Evolutionary conservation across 768 basidiomycete species (phyloP), one percentile per base, ranked within the genome.

Genomic region (Mycena rosella): DNA sequence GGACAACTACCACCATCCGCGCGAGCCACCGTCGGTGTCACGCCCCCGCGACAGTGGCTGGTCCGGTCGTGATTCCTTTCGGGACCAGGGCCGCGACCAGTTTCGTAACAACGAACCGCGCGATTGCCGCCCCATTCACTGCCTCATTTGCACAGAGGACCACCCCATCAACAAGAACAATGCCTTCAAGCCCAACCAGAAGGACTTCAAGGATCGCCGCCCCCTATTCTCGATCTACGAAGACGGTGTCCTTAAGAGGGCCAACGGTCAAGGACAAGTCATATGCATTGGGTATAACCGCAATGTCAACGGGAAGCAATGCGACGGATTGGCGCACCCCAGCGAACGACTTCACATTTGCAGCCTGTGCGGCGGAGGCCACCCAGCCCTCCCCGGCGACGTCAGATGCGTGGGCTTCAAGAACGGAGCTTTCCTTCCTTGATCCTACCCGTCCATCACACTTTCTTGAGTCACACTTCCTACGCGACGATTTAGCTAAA

Each of bases 381-480:
- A 42, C 40, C 40, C 40, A 6, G 40, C 40, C 18, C 15, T 42
- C 4, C 40, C 40, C 40, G 40, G 40, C 15, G 5, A 42, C 15
- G 5, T 15, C 7, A 6, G 15, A 42, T 42, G 40, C 15, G 14
- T 15, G 5, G 8, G 40, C 14, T 42, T 17, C 4, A 6, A 15
- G 5, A 17, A 42, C 18, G 40, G 40, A 6, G 40, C 15, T 15
- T 15, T 42, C 40, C 14, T 8, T 20, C 40, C 18, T 15, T 42
- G 40, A 42, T 5, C 40, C 11, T 4, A 5, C n/a, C n/a, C n/a
- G 17, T 15, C 8, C 7, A 20, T 4, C 40, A 5, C 5, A 51
- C 30, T 36, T 54, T 58, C 47, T 54, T 63, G 38, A n/a, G 1
- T 17, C 22, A 51, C 54, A 67, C 8, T 15, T 10, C 2, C 53